Base-by-base conservation (phyloP, 176 grass and related monocot species). In the Carex littledalei region DNA sequence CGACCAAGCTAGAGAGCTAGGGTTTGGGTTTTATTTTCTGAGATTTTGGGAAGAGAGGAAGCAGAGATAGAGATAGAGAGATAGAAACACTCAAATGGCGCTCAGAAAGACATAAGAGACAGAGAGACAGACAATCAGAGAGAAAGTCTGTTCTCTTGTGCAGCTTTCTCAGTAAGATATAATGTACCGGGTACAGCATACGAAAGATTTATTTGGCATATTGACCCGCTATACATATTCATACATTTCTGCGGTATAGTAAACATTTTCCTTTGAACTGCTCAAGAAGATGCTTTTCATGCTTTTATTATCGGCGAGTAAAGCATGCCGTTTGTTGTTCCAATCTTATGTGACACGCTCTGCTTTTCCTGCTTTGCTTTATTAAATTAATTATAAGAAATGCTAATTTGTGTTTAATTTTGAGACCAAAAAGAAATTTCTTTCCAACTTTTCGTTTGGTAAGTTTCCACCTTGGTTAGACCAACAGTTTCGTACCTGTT, bases 241-340 rank as follows among this genome's bases (percentile, higher is more conserved):
- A 2, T 63, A 63, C 18, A 22, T 2, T 24, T 22, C 2, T 13
- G 31, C 24, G n/a, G n/a, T 50, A 24, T 24, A 31, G 21, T 26
- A 76, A 53, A 14, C 26, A 31, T 31, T 9, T 26, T 76, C 53
- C 10, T 47, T 77, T 10, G 49, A 77, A 24, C 49, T 22, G 73
- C 73, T 77, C 74, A 78, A 47, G 79, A 64, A 43, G 2, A 35
- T 65, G 79, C 79, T 83, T 83, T 29, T 81, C 16, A 81, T 81
- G 57, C 31, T 61, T n/a, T 81, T 50, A 49, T 56, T 16, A 45
- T 66, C 37, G 43, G 60, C 32, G 35, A 82, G 37, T 15, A 82
- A 62, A 82, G 61, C 58, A 67, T 52, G 10, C 47, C 47, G 47
- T 50, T 50, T 50, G 47, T 50, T 47, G 80, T 83, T 83, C 80